A percentile compares a stretch with the other conserved stretches of the same genome.
phyloP scores from a whole-genome alignment of 1,139 yeast species.

The Zygosaccharomyces pseudobailii region DNA sequence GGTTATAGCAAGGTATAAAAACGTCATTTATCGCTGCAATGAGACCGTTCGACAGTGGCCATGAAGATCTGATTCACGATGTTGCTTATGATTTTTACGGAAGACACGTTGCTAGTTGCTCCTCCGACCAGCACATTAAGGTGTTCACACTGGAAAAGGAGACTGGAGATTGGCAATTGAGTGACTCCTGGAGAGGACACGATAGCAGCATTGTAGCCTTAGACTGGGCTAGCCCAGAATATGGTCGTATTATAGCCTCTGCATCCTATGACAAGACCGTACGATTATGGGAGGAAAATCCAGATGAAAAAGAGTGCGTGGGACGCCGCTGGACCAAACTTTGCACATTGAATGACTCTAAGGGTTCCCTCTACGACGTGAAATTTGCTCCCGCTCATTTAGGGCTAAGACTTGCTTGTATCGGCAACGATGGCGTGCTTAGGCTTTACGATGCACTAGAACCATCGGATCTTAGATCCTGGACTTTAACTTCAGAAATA shows the following conservation, averaged over 20 bases:
- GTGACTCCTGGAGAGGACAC: constrained; percentile 93
- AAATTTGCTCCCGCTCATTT: constrained; percentile 84
- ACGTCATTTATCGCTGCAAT: constrained; percentile 22
- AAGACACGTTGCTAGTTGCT: constrained; percentile 81
- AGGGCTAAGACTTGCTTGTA: constrained; percentile 78
- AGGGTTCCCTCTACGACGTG: constrained; percentile 86
- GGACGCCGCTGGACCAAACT: constrained; percentile 80
- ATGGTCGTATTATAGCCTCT: constrained; percentile 79
- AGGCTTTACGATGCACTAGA: constrained; percentile 86
- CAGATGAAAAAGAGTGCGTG: constrained; percentile 66
- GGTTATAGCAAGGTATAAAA: background rate
- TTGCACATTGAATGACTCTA: constrained; percentile 75
- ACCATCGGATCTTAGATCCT: constrained; percentile 75
- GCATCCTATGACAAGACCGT: constrained; percentile 88
- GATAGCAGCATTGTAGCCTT: constrained; percentile 80
- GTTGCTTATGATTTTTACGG: constrained; percentile 89
- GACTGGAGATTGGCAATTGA: constrained; percentile 64
- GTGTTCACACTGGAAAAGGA: constrained; percentile 68
- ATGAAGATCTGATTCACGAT: constrained; percentile 87
- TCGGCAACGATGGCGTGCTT: constrained; percentile 86
- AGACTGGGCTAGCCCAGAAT: constrained; percentile 94
- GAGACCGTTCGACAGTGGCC: constrained; percentile 80
- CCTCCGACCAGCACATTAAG: constrained; percentile 87
- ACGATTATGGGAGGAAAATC: constrained; percentile 86
- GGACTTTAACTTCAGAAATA: constrained; percentile 75